phyloP scores from a whole-genome alignment of 2,329 filamentous ascomycete species.

The Gliomastix tumulicola region DNA sequence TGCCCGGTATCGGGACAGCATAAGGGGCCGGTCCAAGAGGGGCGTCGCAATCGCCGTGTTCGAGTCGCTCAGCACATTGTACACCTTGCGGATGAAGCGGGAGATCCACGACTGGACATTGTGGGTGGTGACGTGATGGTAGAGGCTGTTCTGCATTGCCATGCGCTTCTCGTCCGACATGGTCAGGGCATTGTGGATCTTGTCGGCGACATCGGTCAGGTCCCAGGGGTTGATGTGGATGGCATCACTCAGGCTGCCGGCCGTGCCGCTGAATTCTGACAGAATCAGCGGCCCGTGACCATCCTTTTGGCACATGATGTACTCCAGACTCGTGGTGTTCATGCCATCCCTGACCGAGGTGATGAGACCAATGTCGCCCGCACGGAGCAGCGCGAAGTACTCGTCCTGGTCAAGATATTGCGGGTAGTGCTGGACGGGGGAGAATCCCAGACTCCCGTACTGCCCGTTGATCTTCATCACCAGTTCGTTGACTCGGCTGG shows the following conservation, averaged over 20 bases:
- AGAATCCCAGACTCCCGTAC: constrained; percentile 81
- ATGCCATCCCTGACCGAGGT: constrained; percentile 95
- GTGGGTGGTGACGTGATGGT: constrained; percentile 76
- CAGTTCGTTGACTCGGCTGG: constrained; percentile 82
- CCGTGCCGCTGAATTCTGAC: constrained; percentile 94
- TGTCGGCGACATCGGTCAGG: constrained; percentile 71
- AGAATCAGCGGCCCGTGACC: constrained; percentile 83
- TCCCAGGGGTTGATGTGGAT: constrained; percentile 98
- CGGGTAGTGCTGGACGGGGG: constrained; percentile 89
- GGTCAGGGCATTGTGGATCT: constrained; percentile 74
- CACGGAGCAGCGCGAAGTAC: constrained; percentile 88
- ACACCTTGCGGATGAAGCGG: constrained; percentile 69
- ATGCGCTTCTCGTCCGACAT: constrained; percentile 63
- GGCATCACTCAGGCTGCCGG: constrained; percentile 74
- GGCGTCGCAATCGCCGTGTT: constrained; percentile 73
- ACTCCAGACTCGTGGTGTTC: constrained; percentile 96
- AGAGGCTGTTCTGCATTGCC: constrained; percentile 67
- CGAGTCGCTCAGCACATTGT: constrained; percentile 73
- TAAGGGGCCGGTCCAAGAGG: constrained; percentile 64
- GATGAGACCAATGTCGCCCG: constrained; percentile 87
- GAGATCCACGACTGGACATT: constrained; percentile 83
- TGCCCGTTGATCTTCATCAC: constrained; percentile 87
- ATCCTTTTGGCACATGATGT: constrained; percentile 85
- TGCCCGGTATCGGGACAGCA: constrained; percentile 68
- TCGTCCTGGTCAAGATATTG: constrained; percentile 86